Conservation (phyloP, 2,329 filamentous ascomycete genomes). For the Pseudovirgaria hyperparasitica region DNA sequence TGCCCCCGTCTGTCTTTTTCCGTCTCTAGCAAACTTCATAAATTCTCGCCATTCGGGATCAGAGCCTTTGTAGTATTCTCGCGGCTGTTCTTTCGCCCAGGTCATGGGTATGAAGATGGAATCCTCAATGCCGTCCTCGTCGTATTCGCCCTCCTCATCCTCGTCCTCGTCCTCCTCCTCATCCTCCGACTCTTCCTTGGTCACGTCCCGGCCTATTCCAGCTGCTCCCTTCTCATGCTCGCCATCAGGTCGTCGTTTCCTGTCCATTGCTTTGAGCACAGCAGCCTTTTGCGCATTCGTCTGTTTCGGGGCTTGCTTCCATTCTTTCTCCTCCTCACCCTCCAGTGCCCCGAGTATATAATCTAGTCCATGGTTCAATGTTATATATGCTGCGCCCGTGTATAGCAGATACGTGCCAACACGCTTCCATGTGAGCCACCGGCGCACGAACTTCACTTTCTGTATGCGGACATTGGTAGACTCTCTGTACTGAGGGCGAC, state of each 20-base stretch:
- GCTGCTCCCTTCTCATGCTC: constrained; percentile 13
- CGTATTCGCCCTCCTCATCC: constrained; percentile 18
- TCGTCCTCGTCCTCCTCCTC: constrained; percentile 17
- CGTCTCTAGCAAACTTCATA: constrained; percentile 31
- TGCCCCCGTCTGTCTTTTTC: constrained; percentile 23
- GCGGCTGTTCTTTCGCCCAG: constrained; percentile 27
- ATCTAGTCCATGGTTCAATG: too few species aligned
- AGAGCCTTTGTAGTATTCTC: constrained; percentile 34
- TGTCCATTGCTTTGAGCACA: constrained; percentile 8
- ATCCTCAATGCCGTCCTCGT: constrained; percentile 17
- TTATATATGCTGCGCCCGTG: too few species aligned
- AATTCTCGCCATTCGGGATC: constrained; percentile 43
- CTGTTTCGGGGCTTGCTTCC: constrained; percentile 3
- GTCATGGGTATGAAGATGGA: constrained; percentile 37
- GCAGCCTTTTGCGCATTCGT: constrained; percentile 7
- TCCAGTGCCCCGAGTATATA: constrained; percentile 1
- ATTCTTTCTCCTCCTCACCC: constrained; percentile 2
- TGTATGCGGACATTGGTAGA: constrained; percentile 4
- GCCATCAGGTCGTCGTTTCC: constrained; percentile 8
- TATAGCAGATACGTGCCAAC: too few species aligned
- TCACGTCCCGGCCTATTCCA: constrained; percentile 11
- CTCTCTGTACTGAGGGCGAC: too few species aligned
- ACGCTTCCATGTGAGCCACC: constrained; percentile 12
- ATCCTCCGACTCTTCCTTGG: constrained; percentile 8
- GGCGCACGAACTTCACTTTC: constrained; percentile 17